phyloP scores from a whole-genome alignment of 2,329 filamentous ascomycete species.

The Epichloe sp. region DNA sequence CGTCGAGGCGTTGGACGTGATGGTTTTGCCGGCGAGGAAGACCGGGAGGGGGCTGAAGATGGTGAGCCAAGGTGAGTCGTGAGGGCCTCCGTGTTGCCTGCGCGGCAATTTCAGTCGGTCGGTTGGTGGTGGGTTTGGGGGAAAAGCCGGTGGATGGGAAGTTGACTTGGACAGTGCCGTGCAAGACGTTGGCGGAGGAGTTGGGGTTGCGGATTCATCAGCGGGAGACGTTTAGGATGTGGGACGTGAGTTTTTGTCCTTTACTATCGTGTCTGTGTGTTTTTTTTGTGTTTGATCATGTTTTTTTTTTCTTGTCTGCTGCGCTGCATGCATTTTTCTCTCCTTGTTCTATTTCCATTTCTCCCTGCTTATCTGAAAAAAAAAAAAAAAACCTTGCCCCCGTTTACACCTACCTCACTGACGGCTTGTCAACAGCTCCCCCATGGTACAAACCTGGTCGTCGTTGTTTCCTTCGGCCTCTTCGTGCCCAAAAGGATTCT shows the following conservation, averaged over 20 bases:
- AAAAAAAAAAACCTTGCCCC: no score
- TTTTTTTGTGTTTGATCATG: neutral
- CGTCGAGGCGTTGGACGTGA: constrained; percentile 71
- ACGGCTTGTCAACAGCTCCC: constrained; percentile 35
- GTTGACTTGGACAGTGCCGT: constrained; percentile 44
- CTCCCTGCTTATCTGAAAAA: neutral
- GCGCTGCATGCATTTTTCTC: no score
- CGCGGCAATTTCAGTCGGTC: no score
- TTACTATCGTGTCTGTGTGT: neutral
- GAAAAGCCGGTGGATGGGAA: no score
- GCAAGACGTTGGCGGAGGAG: constrained; percentile 50
- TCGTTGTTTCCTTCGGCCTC: constrained; percentile 90
- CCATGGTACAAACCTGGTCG: constrained; percentile 55
- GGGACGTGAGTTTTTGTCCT: constrained; percentile 46
- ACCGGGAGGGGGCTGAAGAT: constrained; percentile 60
- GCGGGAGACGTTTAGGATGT: constrained; percentile 69
- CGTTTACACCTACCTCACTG: neutral
- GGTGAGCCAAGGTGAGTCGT: constrained; percentile 45
- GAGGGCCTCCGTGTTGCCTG: neutral
- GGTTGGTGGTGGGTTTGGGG: no score
- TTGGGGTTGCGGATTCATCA: constrained; percentile 58
- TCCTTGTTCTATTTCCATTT: neutral
- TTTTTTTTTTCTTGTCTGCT: neutral
- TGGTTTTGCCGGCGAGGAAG: constrained; percentile 68
- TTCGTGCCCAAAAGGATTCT: constrained; percentile 73